Evolutionary conservation across 2,329 filamentous ascomycete species (phyloP).

Genomic region (Cercospora zeae-maydis): DNA sequence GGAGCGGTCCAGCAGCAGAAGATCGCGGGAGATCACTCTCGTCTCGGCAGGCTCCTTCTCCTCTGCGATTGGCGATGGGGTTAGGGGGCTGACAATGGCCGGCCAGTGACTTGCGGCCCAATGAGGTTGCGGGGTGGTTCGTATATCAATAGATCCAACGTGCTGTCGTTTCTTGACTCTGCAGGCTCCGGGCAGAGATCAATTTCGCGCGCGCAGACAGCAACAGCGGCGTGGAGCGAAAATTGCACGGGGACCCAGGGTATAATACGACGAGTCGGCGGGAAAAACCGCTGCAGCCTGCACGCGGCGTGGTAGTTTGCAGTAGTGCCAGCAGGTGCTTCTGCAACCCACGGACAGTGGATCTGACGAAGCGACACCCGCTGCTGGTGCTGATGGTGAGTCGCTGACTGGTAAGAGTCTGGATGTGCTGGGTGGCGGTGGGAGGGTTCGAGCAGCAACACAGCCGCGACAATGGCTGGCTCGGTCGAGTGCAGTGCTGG

Average conservation of each 20-base stretch:
- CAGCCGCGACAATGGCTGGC: not conserved
- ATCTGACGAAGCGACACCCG: not conserved
- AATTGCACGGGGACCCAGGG: not conserved
- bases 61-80: not conserved
- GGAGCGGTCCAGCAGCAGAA: conserved; percentile 3
- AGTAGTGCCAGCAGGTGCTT: conserved; percentile 6
- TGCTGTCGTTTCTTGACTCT: not conserved
- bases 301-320: conserved; percentile 2
- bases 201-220: not conserved
- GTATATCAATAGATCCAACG: conserved; percentile 7
- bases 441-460: not conserved
- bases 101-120: not conserved
- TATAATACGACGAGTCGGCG: not conserved
- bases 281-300: conserved; percentile 5
- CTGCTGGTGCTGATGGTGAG: not conserved
- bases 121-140: not conserved
- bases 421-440: not conserved
- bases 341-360: conserved; percentile 3
- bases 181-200: not conserved
- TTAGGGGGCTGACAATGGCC: not conserved
- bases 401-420: too few species aligned
- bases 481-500: too few species aligned
- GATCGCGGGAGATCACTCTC: conserved; percentile 15
- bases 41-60: not conserved
- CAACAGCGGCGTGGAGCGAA: conserved; percentile 5